phyloP scores from a whole-genome alignment of 805 yeast species.

The Aciculoconidium aculeatum region DNA sequence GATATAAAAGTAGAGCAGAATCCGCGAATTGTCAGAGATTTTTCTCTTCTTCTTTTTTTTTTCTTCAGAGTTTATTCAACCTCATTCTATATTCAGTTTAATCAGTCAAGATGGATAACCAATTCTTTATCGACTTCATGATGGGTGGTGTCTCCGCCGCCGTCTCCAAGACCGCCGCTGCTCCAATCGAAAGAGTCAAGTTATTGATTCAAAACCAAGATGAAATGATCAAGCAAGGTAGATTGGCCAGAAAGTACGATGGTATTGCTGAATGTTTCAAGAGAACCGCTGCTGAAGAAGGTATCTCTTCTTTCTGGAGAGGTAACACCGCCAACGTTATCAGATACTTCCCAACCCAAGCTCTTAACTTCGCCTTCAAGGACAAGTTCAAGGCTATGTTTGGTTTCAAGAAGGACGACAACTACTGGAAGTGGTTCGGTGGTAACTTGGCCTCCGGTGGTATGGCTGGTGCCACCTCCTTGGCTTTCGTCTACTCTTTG shows the following conservation, averaged over 20 bases:
- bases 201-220: slow-evolving; percentile 95
- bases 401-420: slow-evolving; percentile 95
- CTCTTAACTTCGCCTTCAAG: slow-evolving; percentile 97
- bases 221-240: slow-evolving; percentile 97
- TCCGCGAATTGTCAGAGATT: no score
- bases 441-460: slow-evolving; percentile 99
- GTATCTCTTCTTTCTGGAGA: slow-evolving; percentile 94
- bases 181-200: slow-evolving; percentile 97
- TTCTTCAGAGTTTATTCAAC: slow-evolving; percentile 2
- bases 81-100: no score
- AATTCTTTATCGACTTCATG: slow-evolving; percentile 49
- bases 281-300: slow-evolving; percentile 92
- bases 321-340: slow-evolving; percentile 99
- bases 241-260: slow-evolving; percentile 76
- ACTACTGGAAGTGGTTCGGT: slow-evolving; percentile 90
- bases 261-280: slow-evolving; percentile 93
- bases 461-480: slow-evolving; percentile 95
- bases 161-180: slow-evolving; percentile 95
- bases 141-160: slow-evolving; percentile 99
- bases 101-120: slow-evolving; percentile 17
- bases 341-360: slow-evolving; percentile 99
- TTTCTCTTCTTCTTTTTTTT: no score
- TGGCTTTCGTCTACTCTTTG: slow-evolving; percentile 90
- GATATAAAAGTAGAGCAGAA: no score
- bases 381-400: slow-evolving; percentile 93